phyloP scores from a whole-genome alignment of 495 filamentous ascomycete species.

The Trypethelium eluteriae region DNA sequence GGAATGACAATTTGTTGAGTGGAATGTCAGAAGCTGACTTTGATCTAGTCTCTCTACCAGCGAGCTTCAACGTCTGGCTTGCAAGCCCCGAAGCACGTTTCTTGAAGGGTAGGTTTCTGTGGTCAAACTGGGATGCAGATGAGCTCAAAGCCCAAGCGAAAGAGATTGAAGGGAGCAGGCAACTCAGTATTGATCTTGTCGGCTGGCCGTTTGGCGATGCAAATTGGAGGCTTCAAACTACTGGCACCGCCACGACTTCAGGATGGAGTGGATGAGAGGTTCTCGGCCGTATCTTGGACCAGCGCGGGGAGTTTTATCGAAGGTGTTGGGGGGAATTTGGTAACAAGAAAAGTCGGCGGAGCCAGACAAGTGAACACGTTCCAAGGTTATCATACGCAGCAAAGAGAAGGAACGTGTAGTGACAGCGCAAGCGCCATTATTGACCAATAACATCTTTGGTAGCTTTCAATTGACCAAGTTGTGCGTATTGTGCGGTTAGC shows the following conservation, averaged over 20 bases:
- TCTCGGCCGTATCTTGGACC: no score
- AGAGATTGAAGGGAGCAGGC: slow-evolving; percentile 33
- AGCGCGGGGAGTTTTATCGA: no score
- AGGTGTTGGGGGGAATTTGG: no score
- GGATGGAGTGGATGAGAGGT: no score
- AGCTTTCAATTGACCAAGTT: no score
- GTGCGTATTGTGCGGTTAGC: neutral
- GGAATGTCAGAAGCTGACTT: slow-evolving; percentile 17
- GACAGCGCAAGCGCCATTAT: no score
- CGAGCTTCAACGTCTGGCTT: slow-evolving; percentile 45
- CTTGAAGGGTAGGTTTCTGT: slow-evolving; percentile 43
- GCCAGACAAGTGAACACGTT: no score
- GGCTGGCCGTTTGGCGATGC: slow-evolving; percentile 16
- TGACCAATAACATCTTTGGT: no score
- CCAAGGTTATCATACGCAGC: no score
- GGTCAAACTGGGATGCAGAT: slow-evolving; percentile 51
- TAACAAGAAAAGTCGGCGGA: no score
- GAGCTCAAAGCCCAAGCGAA: slow-evolving; percentile 41
- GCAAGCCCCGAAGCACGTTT: slow-evolving; percentile 43
- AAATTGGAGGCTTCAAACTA: neutral
- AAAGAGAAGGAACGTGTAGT: no score
- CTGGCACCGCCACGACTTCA: neutral
- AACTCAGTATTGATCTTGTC: slow-evolving; percentile 14
- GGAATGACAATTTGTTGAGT: neutral
- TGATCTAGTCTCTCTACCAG: slow-evolving; percentile 36